Evolutionary conservation across 768 basidiomycete species (phyloP).

Genomic region (Cyclocybe cylindracea): DNA sequence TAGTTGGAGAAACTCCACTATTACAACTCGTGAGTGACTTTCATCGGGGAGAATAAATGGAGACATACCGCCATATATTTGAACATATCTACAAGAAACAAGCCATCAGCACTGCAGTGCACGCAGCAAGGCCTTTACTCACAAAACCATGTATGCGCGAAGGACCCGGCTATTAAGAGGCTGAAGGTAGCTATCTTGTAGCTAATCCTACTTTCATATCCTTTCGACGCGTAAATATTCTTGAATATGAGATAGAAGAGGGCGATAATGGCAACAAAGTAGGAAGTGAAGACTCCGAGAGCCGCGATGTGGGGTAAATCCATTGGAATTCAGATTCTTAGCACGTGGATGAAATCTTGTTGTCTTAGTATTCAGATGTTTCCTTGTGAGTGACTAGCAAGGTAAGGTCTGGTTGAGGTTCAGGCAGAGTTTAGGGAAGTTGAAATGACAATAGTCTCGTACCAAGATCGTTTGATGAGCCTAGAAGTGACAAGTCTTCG

Average conservation of each 20-base stretch:
- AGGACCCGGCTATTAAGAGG: constrained; percentile 23
- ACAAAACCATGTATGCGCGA: constrained; percentile 40
- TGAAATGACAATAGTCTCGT: no score
- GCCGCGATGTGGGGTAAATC: constrained; percentile 13
- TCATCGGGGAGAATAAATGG: neutral
- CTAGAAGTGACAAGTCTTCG: no score
- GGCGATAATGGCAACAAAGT: constrained; percentile 25
- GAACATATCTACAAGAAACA: constrained; percentile 28
- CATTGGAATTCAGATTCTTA: neutral
- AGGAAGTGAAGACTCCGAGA: constrained; percentile 24
- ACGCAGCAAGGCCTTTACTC: neutral
- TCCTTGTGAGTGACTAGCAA: no score
- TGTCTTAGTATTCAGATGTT: no score
- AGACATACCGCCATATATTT: constrained; percentile 29
- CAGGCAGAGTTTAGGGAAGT: no score
- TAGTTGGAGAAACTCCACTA: constrained; percentile 57
- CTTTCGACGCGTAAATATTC: constrained; percentile 2
- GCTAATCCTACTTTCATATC: neutral
- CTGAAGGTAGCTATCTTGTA: constrained; percentile 12
- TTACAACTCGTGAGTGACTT: neutral
- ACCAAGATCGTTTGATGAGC: no score
- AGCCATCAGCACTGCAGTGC: no score
- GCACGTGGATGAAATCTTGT: neutral
- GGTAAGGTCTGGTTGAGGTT: no score
- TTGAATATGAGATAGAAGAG: constrained; percentile 21